Conservation (phyloP, 2,329 filamentous ascomycete species). For the Xylariales sp. region DNA sequence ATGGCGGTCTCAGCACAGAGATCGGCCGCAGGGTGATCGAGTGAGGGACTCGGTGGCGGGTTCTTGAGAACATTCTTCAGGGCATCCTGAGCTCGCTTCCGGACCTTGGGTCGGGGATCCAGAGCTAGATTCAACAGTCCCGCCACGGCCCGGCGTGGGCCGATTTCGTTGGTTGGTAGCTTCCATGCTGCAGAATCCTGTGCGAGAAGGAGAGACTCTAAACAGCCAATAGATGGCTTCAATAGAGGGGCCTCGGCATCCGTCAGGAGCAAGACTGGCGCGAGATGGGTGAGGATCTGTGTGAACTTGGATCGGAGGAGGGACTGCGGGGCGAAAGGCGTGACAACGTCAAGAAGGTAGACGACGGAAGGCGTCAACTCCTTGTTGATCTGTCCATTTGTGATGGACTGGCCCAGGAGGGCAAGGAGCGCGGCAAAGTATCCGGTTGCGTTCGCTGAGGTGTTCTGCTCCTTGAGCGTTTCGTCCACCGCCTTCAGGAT, state of each 20-base stretch:
- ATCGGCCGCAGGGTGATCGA: slow-evolving; percentile 92
- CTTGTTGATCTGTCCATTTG: slow-evolving; percentile 66
- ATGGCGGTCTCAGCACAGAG: slow-evolving; percentile 93
- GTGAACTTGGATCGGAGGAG: slow-evolving; percentile 93
- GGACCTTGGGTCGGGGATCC: slow-evolving; percentile 86
- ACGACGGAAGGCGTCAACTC: slow-evolving; percentile 83
- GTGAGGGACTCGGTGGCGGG: slow-evolving; percentile 82
- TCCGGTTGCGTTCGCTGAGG: slow-evolving; percentile 76
- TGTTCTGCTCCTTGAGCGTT: slow-evolving; percentile 83
- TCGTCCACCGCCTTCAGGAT: slow-evolving; percentile 90
- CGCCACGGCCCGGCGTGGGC: slow-evolving; percentile 81
- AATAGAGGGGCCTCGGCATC: slow-evolving; percentile 86
- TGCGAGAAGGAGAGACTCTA: slow-evolving; percentile 85
- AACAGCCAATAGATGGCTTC: slow-evolving; percentile 82
- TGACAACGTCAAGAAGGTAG: slow-evolving; percentile 92
- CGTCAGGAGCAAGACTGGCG: slow-evolving; percentile 72
- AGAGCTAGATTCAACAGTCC: slow-evolving; percentile 81
- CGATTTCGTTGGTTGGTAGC: slow-evolving; percentile 74
- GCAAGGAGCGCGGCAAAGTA: slow-evolving; percentile 96
- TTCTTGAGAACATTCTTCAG: slow-evolving; percentile 77
- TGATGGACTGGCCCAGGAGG: slow-evolving; percentile 74
- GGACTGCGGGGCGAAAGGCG: slow-evolving; percentile 76
- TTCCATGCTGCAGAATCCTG: slow-evolving; percentile 90
- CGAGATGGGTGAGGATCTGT: slow-evolving; percentile 82
- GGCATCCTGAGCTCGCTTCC: slow-evolving; percentile 89